Evolutionary conservation across 139 green algal species (phyloP), one percentile per base, ranked within the genome.

Genomic region (Micractinium conductrix): DNA sequence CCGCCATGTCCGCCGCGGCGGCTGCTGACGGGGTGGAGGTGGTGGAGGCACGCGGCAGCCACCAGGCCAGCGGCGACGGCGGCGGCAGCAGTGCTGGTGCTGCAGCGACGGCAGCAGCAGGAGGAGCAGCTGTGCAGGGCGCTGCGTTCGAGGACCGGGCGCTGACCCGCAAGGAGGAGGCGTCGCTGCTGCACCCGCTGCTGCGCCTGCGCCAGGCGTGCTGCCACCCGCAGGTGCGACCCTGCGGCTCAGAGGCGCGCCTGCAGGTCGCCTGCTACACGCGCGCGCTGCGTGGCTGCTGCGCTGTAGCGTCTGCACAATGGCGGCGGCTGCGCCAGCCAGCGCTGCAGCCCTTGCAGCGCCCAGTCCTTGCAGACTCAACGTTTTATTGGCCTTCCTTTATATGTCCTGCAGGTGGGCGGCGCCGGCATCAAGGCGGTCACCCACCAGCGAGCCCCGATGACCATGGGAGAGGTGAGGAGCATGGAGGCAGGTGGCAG

Each of bases 381-480:
- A n/a, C n/a, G n/a, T 14, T 62, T 14, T 62, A 28, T 16, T 14
- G 19, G 8, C 60, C 26, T 26, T 45, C 35, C 17, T 6, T 45
- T 12, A n/a, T 45, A 16, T 35, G 62, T 40, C 17, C 28, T 72
- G 28, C 88, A 96, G 92, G 92, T 96, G 14, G 95, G 93, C 24
- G 85, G 84, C 1, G 87, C 91, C 17, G 95, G 95, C 62, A 91
- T 98, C 55, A 87, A 88, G n/a, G 72, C 90, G 0, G 68, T 94
- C 22, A 78, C 79, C 1, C 42, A 81, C n/a, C 43, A 70, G 16
- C 76, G 69, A 8, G 87, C 85, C 0, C 92, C 93, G 19, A 94
- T 98, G 91, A 95, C 86, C 70, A 98, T 98, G 96, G 88, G 89
- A 24, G 92, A 97, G 62, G n/a, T n/a, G n/a, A n/a, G n/a, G n/a